Evolutionary conservation across 257 asterid genomes (phyloP).

Genomic region (Vinca minor): DNA sequence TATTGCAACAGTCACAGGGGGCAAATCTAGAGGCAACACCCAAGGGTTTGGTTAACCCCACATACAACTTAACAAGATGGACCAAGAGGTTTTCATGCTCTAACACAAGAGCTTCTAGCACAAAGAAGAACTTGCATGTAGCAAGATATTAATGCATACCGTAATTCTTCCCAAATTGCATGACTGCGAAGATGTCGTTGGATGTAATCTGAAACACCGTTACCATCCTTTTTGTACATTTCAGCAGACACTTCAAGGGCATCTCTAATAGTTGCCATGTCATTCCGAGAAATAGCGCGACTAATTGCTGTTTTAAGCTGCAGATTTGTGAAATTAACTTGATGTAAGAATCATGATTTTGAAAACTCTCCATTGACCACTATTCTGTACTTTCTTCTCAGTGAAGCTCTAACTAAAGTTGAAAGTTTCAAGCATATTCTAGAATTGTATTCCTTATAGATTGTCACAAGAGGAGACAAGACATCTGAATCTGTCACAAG

Average conservation of each 20-base stretch:
- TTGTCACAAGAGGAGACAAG: neutral
- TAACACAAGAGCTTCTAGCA: neutral
- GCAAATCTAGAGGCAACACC: neutral
- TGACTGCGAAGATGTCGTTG: slow-evolving; percentile 89
- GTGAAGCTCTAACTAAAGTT: neutral
- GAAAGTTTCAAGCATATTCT: neutral
- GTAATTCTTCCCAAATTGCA: slow-evolving; percentile 90
- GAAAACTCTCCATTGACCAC: slow-evolving; percentile 4
- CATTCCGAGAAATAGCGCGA: slow-evolving; percentile 87
- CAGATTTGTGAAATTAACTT: slow-evolving; percentile 21
- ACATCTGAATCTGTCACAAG: slow-evolving; percentile 2
- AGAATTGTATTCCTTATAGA: neutral
- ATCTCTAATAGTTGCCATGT: slow-evolving; percentile 90
- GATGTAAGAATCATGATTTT: neutral
- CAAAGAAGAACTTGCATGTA: neutral
- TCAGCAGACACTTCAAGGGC: slow-evolving; percentile 98
- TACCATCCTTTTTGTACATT: slow-evolving; percentile 76
- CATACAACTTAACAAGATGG: neutral
- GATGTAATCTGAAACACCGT: slow-evolving; percentile 73
- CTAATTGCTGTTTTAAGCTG: slow-evolving; percentile 88
- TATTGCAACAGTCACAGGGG: neutral
- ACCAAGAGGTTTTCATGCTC: neutral
- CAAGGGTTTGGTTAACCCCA: neutral
- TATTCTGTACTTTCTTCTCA: neutral
- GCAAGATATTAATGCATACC: slow-evolving; percentile 36